These are phyloP conservation scores for Bruguiera gymnorhiza DNA, from an alignment of 345 rosid species.

Conservation along the genomic window DNA sequence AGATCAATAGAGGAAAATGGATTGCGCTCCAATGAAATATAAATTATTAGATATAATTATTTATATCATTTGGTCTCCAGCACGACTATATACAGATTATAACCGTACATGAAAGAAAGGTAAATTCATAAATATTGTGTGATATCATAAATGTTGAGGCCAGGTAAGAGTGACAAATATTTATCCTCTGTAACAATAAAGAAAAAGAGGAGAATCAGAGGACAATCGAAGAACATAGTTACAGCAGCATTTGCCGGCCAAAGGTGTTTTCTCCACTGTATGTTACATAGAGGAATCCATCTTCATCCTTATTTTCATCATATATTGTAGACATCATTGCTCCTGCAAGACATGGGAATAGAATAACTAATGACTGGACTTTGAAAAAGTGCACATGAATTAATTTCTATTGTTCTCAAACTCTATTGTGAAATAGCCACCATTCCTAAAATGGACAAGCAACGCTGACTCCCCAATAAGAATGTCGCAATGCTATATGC, in stretches of 20 bases:
- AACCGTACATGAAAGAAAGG: constrained; percentile 13
- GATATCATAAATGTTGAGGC: not conserved
- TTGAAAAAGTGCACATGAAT: too few species aligned
- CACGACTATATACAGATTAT: constrained; percentile 12
- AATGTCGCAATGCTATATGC: too few species aligned
- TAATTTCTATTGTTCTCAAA: too few species aligned
- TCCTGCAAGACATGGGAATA: constrained; percentile 26
- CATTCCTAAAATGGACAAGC: too few species aligned
- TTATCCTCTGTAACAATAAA: not conserved
- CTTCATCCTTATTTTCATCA: constrained; percentile 77
- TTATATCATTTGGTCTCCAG: constrained; percentile 4
- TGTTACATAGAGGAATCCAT: constrained; percentile 77
- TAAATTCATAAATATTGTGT: not conserved
- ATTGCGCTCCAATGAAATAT: constrained; percentile 1
- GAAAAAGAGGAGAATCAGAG: not conserved
- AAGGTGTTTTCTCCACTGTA: constrained; percentile 90
- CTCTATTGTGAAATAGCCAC: too few species aligned
- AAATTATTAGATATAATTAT: not conserved
- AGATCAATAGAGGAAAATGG: not conserved
- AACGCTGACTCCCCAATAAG: too few species aligned
- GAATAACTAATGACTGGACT: too few species aligned
- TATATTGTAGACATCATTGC: constrained; percentile 74
- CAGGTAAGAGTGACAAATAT: not conserved
- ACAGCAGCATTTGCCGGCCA: constrained; percentile 31
- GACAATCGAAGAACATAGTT: not conserved